Percentiles rank a stretch among this genome's conserved stretches.
Evolutionary conservation across 345 rosid genomes (phyloP).

Genomic region (Heritiera fomes): DNA sequence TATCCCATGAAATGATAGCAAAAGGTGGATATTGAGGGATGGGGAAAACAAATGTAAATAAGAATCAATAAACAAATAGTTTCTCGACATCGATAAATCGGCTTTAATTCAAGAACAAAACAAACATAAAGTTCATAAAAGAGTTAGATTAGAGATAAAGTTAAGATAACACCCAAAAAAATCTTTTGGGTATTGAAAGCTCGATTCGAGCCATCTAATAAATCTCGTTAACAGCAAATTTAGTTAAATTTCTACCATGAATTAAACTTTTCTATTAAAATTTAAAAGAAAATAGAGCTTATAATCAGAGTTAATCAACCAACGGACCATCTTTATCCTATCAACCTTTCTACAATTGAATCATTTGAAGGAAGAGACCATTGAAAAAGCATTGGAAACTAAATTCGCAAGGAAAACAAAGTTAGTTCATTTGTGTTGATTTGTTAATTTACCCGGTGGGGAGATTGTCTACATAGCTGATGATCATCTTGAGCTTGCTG

Average conservation of each 20-base stretch:
- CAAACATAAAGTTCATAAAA: background rate
- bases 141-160: background rate
- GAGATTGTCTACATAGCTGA: conserved; percentile 92
- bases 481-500: conserved; percentile 88
- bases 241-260: background rate
- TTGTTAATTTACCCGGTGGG: conserved; percentile 68
- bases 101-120: background rate
- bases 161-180: conserved; percentile 11
- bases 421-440: background rate
- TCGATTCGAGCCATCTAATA: background rate
- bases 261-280: background rate
- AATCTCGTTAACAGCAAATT: background rate
- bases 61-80: background rate
- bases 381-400: background rate
- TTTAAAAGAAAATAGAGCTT: background rate
- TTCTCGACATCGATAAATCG: background rate
- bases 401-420: background rate
- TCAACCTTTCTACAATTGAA: background rate
- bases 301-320: background rate
- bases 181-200: background rate
- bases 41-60: conserved; percentile 1
- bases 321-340: background rate
- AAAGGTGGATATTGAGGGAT: background rate
- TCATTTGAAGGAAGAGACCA: background rate
- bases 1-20: conserved; percentile 11